These are phyloP conservation scores for Stevia rebaudiana DNA, from an alignment of 140 eudicot genomes.

Conservation along the genomic window DNA sequence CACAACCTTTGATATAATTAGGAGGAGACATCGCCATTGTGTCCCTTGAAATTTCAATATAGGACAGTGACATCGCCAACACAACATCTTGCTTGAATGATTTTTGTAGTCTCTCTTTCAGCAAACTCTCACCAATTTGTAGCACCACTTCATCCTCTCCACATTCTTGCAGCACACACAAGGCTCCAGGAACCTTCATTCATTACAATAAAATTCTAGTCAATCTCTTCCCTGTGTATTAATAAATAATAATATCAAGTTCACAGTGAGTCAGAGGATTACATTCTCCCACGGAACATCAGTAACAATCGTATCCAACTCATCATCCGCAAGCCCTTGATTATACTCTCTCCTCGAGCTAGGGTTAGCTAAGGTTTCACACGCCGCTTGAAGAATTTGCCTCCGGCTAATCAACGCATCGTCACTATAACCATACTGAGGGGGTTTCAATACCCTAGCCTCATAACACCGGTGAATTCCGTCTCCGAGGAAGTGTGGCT, in stretches of 20 bases:
- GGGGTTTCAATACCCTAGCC: constrained; percentile 68
- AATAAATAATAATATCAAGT: no score
- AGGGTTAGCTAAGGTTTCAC: constrained; percentile 68
- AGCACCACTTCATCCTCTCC: constrained; percentile 87
- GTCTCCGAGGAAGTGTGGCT: constrained; percentile 74
- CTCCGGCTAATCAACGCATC: constrained; percentile 71
- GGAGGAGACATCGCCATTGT: constrained; percentile 87
- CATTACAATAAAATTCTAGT: neutral
- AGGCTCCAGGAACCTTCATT: constrained; percentile 87
- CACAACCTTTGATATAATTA: constrained; percentile 77
- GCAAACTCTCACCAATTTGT: constrained; percentile 70
- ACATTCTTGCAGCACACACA: constrained; percentile 87
- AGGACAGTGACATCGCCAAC: constrained; percentile 86
- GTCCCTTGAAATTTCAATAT: constrained; percentile 84
- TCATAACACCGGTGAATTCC: constrained; percentile 74
- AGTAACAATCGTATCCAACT: constrained; percentile 59
- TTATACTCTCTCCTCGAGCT: constrained; percentile 64
- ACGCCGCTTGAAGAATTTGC: constrained; percentile 87
- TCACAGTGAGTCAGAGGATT: neutral
- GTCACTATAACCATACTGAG: constrained; percentile 84
- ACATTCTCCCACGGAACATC: constrained; percentile 91
- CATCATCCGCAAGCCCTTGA: constrained; percentile 64
- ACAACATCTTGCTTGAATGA: constrained; percentile 94
- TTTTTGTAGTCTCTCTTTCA: constrained; percentile 81
- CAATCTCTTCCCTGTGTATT: no score